Evolutionary conservation across 768 basidiomycete genomes (phyloP), one percentile per base, ranked within the genome.

Genomic region (Fomitopsis serialis): DNA sequence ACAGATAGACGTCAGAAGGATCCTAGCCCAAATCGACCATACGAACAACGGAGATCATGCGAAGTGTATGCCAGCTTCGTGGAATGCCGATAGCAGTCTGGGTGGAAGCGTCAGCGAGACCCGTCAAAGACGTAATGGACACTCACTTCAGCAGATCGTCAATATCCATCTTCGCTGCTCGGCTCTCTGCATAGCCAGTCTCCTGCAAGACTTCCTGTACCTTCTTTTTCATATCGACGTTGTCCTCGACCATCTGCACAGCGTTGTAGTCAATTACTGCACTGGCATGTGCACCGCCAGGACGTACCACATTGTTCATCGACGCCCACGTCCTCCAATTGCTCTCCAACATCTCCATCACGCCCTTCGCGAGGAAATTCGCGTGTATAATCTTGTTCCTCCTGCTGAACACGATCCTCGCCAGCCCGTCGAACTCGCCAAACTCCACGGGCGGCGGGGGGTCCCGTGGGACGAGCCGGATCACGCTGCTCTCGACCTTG

Each of bases 361-460:
- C 93, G 5, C 96, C 97, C 66, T 92, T 96, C 17, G 94, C 94
- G 75, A 82, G 81, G 66, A 99, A 98, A 60, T 85, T 91, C 10
- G 87, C 93, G 62, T 93, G 82, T 0, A 92, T 74, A 7, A 84
- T 92, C 72, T 97, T 98, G 67, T 98, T 98, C 60, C 88, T 79
- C 55, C 96, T 74, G 27, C 84, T 84, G 66, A 98, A 98, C 36
- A 97, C 72, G 52, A 98, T 93, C 42, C 97, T 79, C 45, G 84
- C 90, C 58, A 99, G 76, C 1, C 97, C 97, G 66, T 99, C 97
- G 65, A 98, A 98, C 70, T 99, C 97, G 63, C 95, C 95, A 59
- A 98, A 99, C 66, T 85, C 84, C 56, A 99, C 81, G 0, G 94
- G 93, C 1, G 97, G 97, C 0, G 97, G 97, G 3, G 97, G 97